Conservation (phyloP, 1,284 basidiomycete genomes). For the Inonotus obliquus region DNA sequence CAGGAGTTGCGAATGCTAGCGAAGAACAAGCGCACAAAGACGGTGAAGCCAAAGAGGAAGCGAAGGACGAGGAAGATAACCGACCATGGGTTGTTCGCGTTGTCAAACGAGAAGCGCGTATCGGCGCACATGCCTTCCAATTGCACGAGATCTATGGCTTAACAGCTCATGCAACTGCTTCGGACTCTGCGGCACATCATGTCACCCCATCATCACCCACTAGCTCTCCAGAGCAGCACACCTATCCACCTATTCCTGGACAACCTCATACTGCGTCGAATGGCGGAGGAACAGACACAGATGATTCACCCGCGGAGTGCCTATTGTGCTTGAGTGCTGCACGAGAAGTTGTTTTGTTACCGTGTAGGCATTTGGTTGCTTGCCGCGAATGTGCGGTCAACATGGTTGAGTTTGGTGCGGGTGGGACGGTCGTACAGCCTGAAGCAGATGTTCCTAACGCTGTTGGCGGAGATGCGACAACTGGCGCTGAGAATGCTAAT, state of each 20-base stretch:
- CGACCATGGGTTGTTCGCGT: conserved; percentile 86
- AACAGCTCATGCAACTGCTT: conserved; percentile 46
- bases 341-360: conserved; percentile 84
- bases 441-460: conserved; percentile 30
- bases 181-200: conserved; percentile 27
- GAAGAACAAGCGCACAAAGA: background rate
- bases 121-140: conserved; percentile 86
- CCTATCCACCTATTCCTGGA: conserved; percentile 38
- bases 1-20: conserved; percentile 20
- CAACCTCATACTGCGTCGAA: conserved; percentile 22
- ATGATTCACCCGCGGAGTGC: conserved; percentile 79
- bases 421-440: conserved; percentile 69
- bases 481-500: conserved; percentile 15
- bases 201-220: conserved; percentile 38
- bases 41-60: background rate
- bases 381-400: conserved; percentile 90
- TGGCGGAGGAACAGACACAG: conserved; percentile 24
- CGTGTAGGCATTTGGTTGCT: conserved; percentile 86
- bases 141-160: conserved; percentile 91
- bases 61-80: conserved; percentile 34
- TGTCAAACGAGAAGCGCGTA: conserved; percentile 85
- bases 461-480: conserved; percentile 15
- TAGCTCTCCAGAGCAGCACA: conserved; percentile 35
- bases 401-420: conserved; percentile 93
- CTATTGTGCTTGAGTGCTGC: conserved; percentile 82